These are phyloP conservation scores for Penicillium hordei DNA, from an alignment of 2,329 filamentous ascomycete species.

Conservation along the genomic window DNA sequence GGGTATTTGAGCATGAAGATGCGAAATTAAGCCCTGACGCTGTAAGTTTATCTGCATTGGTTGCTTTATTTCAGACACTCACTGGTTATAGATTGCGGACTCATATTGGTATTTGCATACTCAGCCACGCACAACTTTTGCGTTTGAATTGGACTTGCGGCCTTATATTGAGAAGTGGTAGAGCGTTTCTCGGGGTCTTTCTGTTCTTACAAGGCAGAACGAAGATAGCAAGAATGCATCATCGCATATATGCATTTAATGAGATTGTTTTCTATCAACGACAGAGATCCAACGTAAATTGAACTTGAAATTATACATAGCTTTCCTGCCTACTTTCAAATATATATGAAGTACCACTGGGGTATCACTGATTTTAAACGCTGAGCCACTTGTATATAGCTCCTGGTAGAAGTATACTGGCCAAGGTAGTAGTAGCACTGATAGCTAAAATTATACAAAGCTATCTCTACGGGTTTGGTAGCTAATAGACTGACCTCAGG, in stretches of 20 bases:
- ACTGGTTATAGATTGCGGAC: constrained; percentile 69
- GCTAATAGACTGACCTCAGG: background rate
- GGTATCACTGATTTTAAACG: background rate
- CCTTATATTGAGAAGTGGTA: constrained; percentile 84
- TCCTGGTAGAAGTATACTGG: background rate
- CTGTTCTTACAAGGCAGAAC: background rate
- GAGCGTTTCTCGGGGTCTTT: background rate
- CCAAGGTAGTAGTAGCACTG: background rate
- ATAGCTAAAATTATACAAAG: background rate
- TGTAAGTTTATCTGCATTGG: constrained; percentile 51
- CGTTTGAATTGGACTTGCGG: constrained; percentile 76
- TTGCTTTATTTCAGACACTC: constrained; percentile 5
- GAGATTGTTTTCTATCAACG: background rate
- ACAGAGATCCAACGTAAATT: background rate
- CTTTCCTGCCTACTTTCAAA: background rate
- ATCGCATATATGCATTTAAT: background rate
- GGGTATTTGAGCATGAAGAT: constrained; percentile 56
- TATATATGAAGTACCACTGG: background rate
- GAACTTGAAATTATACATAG: background rate
- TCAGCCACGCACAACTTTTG: constrained; percentile 75
- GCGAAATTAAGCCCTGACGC: constrained; percentile 73
- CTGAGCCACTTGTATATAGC: background rate
- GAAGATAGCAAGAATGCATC: background rate
- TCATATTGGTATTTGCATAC: constrained; percentile 82
- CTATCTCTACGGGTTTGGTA: background rate